These are phyloP conservation scores for Neurospora tetraspora DNA, from an alignment of 495 filamentous ascomycete species.

Conservation along the genomic window DNA sequence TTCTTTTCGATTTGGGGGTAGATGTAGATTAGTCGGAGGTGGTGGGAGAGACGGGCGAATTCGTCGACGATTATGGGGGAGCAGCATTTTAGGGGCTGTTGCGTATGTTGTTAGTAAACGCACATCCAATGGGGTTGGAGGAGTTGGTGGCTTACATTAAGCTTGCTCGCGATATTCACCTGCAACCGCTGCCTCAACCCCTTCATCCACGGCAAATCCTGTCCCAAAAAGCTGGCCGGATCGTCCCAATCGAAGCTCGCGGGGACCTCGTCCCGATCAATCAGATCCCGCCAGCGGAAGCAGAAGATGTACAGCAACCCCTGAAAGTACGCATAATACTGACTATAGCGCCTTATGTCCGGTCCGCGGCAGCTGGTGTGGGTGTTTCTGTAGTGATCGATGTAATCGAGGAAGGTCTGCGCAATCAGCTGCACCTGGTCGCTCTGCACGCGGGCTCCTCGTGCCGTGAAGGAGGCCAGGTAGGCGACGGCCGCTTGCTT, in stretches of 20 bases:
- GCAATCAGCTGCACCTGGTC: constrained; percentile 69
- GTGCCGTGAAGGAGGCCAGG: constrained; percentile 72
- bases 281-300: constrained; percentile 91
- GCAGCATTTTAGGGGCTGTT: constrained; percentile 77
- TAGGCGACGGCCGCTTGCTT: constrained; percentile 86
- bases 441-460: constrained; percentile 70
- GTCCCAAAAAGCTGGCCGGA: constrained; percentile 40
- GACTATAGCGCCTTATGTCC: constrained; percentile 68
- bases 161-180: constrained; percentile 66
- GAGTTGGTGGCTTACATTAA: constrained; percentile 45
- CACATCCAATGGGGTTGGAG: not conserved
- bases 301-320: constrained; percentile 84
- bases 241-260: constrained; percentile 45
- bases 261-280: constrained; percentile 37
- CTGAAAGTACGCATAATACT: constrained; percentile 85
- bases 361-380: constrained; percentile 64
- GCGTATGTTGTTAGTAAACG: not conserved
- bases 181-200: constrained; percentile 62
- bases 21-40: constrained; percentile 59
- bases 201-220: constrained; percentile 63
- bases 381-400: constrained; percentile 52
- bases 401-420: constrained; percentile 59
- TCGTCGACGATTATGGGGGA: constrained; percentile 82
- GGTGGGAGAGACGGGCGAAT: constrained; percentile 77
- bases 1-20: constrained; percentile 84